Evolutionary conservation across 2,329 filamentous ascomycete genomes (phyloP).

Genomic region (Claviceps sp.): DNA sequence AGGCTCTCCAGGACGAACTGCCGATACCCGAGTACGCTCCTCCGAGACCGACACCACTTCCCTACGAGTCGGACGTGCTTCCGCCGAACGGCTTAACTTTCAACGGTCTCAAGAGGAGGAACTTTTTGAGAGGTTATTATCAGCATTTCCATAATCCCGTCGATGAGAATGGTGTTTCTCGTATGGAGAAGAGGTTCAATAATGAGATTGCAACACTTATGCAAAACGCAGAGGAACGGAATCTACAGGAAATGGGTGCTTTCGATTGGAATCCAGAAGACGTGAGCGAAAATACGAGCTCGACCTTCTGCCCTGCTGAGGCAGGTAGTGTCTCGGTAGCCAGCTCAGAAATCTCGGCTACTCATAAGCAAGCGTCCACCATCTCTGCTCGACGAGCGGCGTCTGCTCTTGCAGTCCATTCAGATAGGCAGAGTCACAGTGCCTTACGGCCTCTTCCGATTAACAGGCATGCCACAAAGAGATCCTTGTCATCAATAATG

Average conservation of each 20-base stretch:
- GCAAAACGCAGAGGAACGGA: slow-evolving; percentile 50
- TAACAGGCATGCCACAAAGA: slow-evolving; percentile 7
- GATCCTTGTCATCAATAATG: slow-evolving; percentile 19
- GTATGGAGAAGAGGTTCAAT: slow-evolving; percentile 46
- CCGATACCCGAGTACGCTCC: slow-evolving; percentile 88
- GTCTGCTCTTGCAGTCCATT: slow-evolving; percentile 33
- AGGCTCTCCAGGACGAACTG: slow-evolving; percentile 47
- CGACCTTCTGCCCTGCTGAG: background rate
- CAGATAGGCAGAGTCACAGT: slow-evolving; percentile 6
- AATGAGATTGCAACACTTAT: slow-evolving; percentile 36
- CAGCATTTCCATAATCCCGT: slow-evolving; percentile 47
- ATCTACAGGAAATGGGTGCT: slow-evolving; percentile 51
- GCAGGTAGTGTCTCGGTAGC: background rate
- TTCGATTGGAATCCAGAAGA: slow-evolving; percentile 48
- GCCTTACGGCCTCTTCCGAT: background rate
- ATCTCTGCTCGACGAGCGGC: slow-evolving; percentile 38
- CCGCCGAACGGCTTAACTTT: slow-evolving; percentile 43
- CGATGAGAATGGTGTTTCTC: slow-evolving; percentile 53
- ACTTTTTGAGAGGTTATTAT: slow-evolving; percentile 49
- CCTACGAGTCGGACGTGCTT: slow-evolving; percentile 58
- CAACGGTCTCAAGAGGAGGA: slow-evolving; percentile 43
- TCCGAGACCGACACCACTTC: slow-evolving; percentile 51
- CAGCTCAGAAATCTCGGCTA: slow-evolving; percentile 3
- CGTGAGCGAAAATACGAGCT: slow-evolving; percentile 30
- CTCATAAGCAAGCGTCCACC: slow-evolving; percentile 14